Evolutionary conservation across 2,329 filamentous ascomycete species (phyloP).

Genomic region (Cordyceps pruinosa): DNA sequence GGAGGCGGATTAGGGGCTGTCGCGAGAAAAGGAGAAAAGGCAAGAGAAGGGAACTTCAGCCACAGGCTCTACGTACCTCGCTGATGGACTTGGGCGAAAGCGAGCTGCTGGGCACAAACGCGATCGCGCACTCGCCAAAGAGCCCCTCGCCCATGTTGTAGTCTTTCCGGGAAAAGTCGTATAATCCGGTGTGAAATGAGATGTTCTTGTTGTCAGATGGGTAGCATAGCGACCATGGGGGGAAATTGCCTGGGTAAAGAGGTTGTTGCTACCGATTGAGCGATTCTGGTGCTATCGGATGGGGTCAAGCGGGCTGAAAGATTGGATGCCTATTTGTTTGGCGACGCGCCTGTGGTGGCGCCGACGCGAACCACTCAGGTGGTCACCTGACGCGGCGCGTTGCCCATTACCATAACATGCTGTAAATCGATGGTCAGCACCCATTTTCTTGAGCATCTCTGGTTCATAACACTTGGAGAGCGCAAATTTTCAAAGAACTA

Average conservation of each 20-base stretch:
- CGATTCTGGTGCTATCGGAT: slow-evolving; percentile 1
- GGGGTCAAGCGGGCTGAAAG: not conserved
- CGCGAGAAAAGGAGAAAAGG: no score
- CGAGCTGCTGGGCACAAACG: slow-evolving; percentile 37
- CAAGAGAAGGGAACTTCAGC: not conserved
- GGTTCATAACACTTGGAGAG: no score
- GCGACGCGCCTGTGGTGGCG: slow-evolving; percentile 8
- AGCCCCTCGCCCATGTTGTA: slow-evolving; percentile 26
- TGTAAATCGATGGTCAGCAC: not conserved
- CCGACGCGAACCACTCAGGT: slow-evolving; percentile 32
- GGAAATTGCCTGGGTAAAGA: not conserved
- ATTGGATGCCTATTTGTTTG: slow-evolving; percentile 14
- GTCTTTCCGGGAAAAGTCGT: not conserved
- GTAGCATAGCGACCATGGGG: not conserved
- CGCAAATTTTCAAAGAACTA: no score
- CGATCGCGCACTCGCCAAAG: slow-evolving; percentile 38
- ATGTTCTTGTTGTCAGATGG: not conserved
- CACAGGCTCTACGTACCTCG: slow-evolving; percentile 26
- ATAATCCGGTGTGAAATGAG: not conserved
- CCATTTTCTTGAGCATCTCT: no score
- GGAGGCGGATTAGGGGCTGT: not conserved
- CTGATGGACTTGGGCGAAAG: slow-evolving; percentile 35
- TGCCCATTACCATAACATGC: not conserved
- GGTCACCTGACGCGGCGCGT: slow-evolving; percentile 25
- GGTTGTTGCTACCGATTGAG: no score